Evolutionary conservation across 2,329 filamentous ascomycete genomes (phyloP), one percentile per base, ranked within the genome.

Genomic region (Cytospora mali): DNA sequence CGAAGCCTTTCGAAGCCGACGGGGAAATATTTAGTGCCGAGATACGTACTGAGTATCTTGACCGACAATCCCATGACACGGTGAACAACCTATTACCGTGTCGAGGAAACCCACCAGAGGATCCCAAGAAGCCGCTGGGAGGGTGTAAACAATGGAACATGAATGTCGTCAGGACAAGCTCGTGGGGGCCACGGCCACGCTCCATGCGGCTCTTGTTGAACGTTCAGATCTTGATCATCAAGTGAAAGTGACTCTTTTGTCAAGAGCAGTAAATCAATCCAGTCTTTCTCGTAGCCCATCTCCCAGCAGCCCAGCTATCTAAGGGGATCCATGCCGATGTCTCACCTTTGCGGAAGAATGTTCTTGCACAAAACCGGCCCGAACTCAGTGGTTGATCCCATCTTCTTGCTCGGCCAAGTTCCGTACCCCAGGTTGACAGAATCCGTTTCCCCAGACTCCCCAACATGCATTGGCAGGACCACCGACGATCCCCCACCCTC

Each of bases 341-440:
- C 18, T 42, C 9, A 23, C 4, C 2, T 33, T 6, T 46, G n/a
- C 21, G 42, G 42, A 46, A 46, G 42, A 46, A 46, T 7, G 13
- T 46, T 46, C 42, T 11, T 46, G 42, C 42, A 10, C 23, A 18
- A 10, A 46, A 21, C 21, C 42, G n/a, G 42, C 6, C n/a, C 42
- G 42, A 23, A 5, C n/a, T n/a, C 39, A 21, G n/a, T 9, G 11
- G 42, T 46, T 13, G 10, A 46, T 23, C 42, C 9, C 9, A 11
- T 23, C 31, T 21, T 18, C 42, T 39, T 28, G 25, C 58, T 60
- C 58, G 58, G 58, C 39, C 58, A 54, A 29, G 46, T 35, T 54
- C 58, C 58, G 58, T 54, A 48, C 58, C 58, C 58, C 58, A 60
- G 58, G 58, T 54, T 54, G 58, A 60, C 58, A 21, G 58, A 54